Evolutionary conservation across 352 stramenopile genomes (phyloP), one percentile per base, ranked within the genome.

Genomic region (Globisporangium camurandrum): DNA sequence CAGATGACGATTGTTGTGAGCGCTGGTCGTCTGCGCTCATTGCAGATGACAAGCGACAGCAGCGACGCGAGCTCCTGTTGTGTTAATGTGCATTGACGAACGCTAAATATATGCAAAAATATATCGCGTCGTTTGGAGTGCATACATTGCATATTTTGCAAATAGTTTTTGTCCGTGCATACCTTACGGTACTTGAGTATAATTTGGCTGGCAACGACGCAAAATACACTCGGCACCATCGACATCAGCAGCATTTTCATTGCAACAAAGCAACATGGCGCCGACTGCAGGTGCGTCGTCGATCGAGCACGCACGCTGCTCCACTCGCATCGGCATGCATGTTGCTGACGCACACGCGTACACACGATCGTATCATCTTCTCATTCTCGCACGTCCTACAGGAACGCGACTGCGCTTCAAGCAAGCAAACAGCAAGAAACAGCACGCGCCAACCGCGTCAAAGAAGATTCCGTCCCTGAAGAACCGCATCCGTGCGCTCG

Each of bases 391-490:
- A 38, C 17, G 8, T 33, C 4, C 2, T 34, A 12, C 40, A 88
- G 80, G 80, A 27, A 91, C 75, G 11, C 80, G 80, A 28, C 61
- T 91, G 31, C 80, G 80, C 55, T 82, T 86, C 47, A 79, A 88
- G 51, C 74, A 83, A 42, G 58, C 65, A 38, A 67, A 61, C 20
- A 51, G 56, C 26, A 86, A 83, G 58, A 86, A 84, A 37, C 68
- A 70, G 17, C 59, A 60, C 46, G 41, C 30, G 10, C 50, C 67
- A 27, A 30, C 31, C 10, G 36, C 51, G 39, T 41, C 36, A 4
- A 91, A 89, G 59, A 91, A 91, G 51, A 55, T 80, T 10, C 80
- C 75, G 46, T 91, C 80, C 30, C 68, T 89, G 45, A 91, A 91
- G 66, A 91, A 91, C 50, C 80, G 76, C 53, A 91, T 91, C 42